These are phyloP conservation scores for Vaucheria bursata DNA, from an alignment of 352 stramenopile genomes.

Conservation along the genomic window DNA sequence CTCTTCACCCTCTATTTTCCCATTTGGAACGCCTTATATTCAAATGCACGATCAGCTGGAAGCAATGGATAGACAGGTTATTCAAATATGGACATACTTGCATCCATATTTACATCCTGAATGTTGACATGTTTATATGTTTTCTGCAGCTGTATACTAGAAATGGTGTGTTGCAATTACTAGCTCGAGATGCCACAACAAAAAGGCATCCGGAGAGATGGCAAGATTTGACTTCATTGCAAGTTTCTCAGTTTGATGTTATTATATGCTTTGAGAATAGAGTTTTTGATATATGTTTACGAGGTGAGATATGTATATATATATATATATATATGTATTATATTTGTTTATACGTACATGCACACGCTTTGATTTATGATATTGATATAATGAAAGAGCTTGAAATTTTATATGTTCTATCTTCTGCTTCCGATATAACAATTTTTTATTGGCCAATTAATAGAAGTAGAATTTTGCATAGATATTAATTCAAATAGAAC, in stretches of 20 bases:
- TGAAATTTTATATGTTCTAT: too few species aligned
- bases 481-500: too few species aligned
- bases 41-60: slow-evolving; percentile 33
- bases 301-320: slow-evolving; percentile 18
- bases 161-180: slow-evolving; percentile 43
- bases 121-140: background rate
- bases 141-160: slow-evolving; percentile 23
- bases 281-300: slow-evolving; percentile 45
- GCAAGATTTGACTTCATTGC: slow-evolving; percentile 20
- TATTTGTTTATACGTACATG: too few species aligned
- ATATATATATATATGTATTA: too few species aligned
- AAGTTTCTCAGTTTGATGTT: slow-evolving; percentile 34
- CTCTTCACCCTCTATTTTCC: slow-evolving; percentile 30
- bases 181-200: slow-evolving; percentile 27
- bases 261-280: slow-evolving; percentile 48
- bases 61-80: background rate
- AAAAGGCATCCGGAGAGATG: slow-evolving; percentile 41
- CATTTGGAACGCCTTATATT: slow-evolving; percentile 39
- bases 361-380: too few species aligned
- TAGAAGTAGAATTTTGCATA: too few species aligned
- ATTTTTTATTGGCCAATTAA: too few species aligned
- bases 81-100: background rate
- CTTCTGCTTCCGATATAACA: too few species aligned
- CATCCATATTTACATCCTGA: background rate
- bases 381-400: too few species aligned